Evolutionary conservation across 352 stramenopile species (phyloP).

Genomic region (Pythium monospermum): DNA sequence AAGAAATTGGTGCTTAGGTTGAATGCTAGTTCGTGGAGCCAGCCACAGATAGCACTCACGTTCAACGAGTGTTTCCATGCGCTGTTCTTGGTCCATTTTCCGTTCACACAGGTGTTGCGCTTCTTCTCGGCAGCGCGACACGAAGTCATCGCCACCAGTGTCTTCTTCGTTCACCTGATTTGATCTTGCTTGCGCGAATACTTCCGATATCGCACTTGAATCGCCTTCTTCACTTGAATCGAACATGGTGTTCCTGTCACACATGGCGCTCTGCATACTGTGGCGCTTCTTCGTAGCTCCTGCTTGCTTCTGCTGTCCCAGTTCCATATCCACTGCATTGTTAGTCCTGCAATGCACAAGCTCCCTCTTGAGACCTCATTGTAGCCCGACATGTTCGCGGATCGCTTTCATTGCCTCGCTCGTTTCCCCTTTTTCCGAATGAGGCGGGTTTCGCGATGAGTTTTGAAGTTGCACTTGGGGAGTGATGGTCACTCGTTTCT

Average conservation of each 20-base stretch:
- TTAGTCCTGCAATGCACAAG: no score
- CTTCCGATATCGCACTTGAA: background rate
- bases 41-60: slow-evolving; percentile 22
- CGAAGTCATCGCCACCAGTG: slow-evolving; percentile 5
- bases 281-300: no score
- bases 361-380: no score
- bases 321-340: no score
- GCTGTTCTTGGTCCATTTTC: slow-evolving; percentile 52
- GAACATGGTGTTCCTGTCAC: background rate
- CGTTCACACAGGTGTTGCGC: slow-evolving; percentile 38
- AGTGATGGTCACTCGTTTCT: slow-evolving; percentile 4
- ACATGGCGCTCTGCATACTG: background rate
- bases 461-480: slow-evolving; percentile 6
- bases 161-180: background rate
- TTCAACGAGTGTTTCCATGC: slow-evolving; percentile 46
- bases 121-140: slow-evolving; percentile 37
- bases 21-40: slow-evolving; percentile 2
- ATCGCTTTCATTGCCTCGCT: background rate
- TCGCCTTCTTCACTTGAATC: background rate
- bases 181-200: background rate
- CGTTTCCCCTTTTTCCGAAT: background rate
- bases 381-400: background rate
- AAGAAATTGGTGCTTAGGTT: background rate
- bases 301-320: no score
- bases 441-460: background rate